These are phyloP conservation scores for Curvularia lunata DNA, from an alignment of 2,329 filamentous ascomycete species.

Conservation along the genomic window DNA sequence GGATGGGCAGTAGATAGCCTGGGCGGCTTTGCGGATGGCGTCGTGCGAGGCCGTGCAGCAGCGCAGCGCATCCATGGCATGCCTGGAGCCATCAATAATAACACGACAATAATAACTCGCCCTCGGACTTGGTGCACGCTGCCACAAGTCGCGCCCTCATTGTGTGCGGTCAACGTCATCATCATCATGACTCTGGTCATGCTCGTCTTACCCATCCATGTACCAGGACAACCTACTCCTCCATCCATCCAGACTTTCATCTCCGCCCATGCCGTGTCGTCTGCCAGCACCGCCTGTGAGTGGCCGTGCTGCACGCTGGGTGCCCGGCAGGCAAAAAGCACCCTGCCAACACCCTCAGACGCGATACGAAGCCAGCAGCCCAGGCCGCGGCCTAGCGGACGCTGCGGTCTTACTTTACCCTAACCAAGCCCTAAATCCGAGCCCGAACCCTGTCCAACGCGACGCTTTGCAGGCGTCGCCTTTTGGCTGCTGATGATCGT, in stretches of 20 bases:
- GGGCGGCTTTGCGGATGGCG: constrained; percentile 26
- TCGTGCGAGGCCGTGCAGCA: constrained; percentile 26
- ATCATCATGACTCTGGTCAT: not conserved
- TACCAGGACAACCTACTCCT: too few species aligned
- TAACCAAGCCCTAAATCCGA: constrained; percentile 45
- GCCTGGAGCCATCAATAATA: constrained; percentile 19
- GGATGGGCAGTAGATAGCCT: constrained; percentile 18
- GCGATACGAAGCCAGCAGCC: constrained; percentile 40
- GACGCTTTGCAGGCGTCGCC: constrained; percentile 42
- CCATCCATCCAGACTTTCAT: constrained; percentile 10
- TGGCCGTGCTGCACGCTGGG: constrained; percentile 16
- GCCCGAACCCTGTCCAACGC: constrained; percentile 46
- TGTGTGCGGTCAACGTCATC: not conserved
- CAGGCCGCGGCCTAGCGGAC: constrained; percentile 27
- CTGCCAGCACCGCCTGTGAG: constrained; percentile 17
- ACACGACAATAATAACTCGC: constrained; percentile 11
- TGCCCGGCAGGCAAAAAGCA: constrained; percentile 22
- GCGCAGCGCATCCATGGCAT: constrained; percentile 7
- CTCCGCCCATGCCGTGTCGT: constrained; percentile 40
- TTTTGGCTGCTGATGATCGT: constrained; percentile 41
- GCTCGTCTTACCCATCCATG: not conserved
- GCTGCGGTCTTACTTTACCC: constrained; percentile 42
- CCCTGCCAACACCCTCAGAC: constrained; percentile 32
- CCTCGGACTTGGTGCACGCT: constrained; percentile 19
- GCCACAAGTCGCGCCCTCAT: too few species aligned